Percentiles rank a stretch among this genome's conserved stretches.
Evolutionary conservation across 75 land plant species (phyloP).

Genomic region (Picea glauca): DNA sequence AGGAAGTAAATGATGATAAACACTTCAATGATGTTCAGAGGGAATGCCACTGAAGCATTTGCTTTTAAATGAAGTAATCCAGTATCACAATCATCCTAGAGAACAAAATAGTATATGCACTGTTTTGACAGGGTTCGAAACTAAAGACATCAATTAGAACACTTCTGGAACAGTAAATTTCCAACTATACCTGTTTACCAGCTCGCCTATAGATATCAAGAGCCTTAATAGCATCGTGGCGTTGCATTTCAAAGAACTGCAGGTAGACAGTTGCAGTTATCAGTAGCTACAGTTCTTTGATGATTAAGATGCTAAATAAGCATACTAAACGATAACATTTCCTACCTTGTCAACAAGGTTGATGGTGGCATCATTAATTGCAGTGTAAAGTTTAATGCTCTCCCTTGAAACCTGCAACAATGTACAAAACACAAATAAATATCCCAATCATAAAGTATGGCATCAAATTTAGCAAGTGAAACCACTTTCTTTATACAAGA

Average conservation of each 20-base stretch:
- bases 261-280: not conserved
- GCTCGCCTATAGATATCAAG: constrained; percentile 56
- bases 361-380: constrained; percentile 53
- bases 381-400: constrained; percentile 45
- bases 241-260: constrained; percentile 81
- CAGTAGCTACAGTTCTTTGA: not conserved
- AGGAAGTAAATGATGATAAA: not conserved
- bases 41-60: not conserved
- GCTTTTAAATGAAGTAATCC: not conserved
- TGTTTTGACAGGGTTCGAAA: not conserved
- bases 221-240: constrained; percentile 58
- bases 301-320: not conserved
- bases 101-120: not conserved
- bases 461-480: not conserved
- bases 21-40: not conserved
- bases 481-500: not conserved
- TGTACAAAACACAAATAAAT: not conserved
- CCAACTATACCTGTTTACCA: constrained; percentile 41
- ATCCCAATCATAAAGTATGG: not conserved
- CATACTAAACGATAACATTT: not conserved
- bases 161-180: not conserved
- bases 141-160: not conserved
- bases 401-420: constrained; percentile 49
- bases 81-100: not conserved
- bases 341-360: constrained; percentile 48